A percentile compares a stretch with the other conserved stretches of the same genome.
These are phyloP conservation scores for Huntiella bhutanensis DNA, from an alignment of 2,329 filamentous ascomycete species.

Conservation along the genomic window DNA sequence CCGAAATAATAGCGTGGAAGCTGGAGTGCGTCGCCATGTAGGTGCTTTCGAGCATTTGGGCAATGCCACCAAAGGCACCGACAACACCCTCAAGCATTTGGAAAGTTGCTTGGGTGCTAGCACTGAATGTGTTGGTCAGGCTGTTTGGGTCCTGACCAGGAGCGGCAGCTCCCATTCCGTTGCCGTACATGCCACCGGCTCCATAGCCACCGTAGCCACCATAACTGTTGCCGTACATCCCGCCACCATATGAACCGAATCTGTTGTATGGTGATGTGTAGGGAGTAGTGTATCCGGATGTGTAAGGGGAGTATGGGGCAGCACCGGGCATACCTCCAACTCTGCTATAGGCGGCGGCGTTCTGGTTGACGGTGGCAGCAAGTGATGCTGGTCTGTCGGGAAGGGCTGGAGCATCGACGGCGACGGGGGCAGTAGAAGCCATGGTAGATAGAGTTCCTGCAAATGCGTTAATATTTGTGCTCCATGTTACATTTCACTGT, in stretches of 20 bases:
- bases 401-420: constrained; percentile 41
- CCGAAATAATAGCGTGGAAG: constrained; percentile 97
- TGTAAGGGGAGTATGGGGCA: constrained; percentile 22
- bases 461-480: constrained; percentile 10
- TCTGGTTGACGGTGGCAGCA: constrained; percentile 65
- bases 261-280: constrained; percentile 26
- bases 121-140: constrained; percentile 84
- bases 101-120: constrained; percentile 90
- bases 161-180: constrained; percentile 21
- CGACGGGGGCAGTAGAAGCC: constrained; percentile 19
- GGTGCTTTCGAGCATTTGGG: constrained; percentile 97
- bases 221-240: constrained; percentile 21
- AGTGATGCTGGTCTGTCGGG: constrained; percentile 68
- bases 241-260: constrained; percentile 25
- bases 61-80: constrained; percentile 88
- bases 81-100: constrained; percentile 97
- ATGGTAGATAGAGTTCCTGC: constrained; percentile 16
- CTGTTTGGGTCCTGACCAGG: constrained; percentile 79
- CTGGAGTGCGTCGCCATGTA: constrained; percentile 99
- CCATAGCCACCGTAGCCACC: constrained; percentile 18
- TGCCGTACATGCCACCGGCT: constrained; percentile 27
- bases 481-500: constrained; percentile 1
- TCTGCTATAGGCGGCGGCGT: constrained; percentile 62
- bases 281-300: constrained; percentile 21
- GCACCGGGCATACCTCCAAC: constrained; percentile 26